A percentile compares a stretch with the other conserved stretches of the same genome.
These are phyloP conservation scores for Echeveria elegans DNA, from an alignment of 164 flowering plant species.

Conservation along the genomic window DNA sequence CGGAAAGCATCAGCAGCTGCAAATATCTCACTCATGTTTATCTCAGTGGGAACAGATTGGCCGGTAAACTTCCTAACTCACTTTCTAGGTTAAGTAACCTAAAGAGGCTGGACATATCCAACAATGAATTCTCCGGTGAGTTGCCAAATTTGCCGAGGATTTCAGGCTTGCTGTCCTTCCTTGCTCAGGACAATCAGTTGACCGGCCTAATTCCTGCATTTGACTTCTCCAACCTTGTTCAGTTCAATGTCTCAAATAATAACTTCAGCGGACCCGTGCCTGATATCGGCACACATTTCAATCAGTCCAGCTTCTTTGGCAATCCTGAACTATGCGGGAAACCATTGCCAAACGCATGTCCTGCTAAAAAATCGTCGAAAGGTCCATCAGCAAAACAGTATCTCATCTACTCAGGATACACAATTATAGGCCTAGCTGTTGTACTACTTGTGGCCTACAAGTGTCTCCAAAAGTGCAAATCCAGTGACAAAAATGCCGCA, in stretches of 20 bases:
- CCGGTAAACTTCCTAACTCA: constrained; percentile 27
- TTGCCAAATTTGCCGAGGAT: constrained; percentile 32
- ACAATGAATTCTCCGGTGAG: constrained; percentile 35
- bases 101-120: constrained; percentile 32
- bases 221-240: constrained; percentile 23
- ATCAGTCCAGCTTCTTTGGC: constrained; percentile 20
- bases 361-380: constrained; percentile 14
- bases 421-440: constrained; percentile 19
- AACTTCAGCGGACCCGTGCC: constrained; percentile 35
- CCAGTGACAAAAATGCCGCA: not conserved
- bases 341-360: constrained; percentile 21
- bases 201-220: constrained; percentile 30
- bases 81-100: constrained; percentile 23
- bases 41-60: constrained; percentile 25
- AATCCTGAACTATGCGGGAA: constrained; percentile 34
- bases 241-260: constrained; percentile 42
- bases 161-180: constrained; percentile 33
- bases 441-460: constrained; percentile 15
- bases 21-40: constrained; percentile 23
- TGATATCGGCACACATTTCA: constrained; percentile 18
- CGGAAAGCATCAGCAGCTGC: constrained; percentile 26
- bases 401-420: constrained; percentile 28
- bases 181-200: constrained; percentile 34
- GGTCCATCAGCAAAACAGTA: constrained; percentile 9
- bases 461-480: constrained; percentile 10